Evolutionary conservation across 1,284 basidiomycete genomes (phyloP), one percentile per base, ranked within the genome.

Genomic region (Sanghuangporus sanghuang): DNA sequence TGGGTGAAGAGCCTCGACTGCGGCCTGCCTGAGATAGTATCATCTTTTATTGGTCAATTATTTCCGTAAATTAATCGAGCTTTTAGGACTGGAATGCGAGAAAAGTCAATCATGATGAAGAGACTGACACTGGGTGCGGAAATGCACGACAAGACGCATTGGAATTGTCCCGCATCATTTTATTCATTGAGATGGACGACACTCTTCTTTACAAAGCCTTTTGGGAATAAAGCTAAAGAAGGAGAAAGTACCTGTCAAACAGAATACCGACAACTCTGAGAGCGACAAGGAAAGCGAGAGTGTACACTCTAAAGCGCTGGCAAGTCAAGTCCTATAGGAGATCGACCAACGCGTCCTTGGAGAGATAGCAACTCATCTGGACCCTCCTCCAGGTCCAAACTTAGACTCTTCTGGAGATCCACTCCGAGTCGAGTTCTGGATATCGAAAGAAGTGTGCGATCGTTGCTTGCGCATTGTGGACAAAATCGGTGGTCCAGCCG

Each of bases 251-350:
- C 57, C 35, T 1, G 39, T 23, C 2, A n/a, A 53, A 36, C 1
- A 36, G 16, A 40, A 39, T 23, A 48, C 49, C 7, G 62, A 75
- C 35, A 68, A 64, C 1, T 71, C 72, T 40, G 72, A 74, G 36
- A 72, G 71, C 18, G 71, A 74, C 18, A 72, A 74, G 18, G 68
- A 71, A 11, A 64, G 69, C 3, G 73, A 53, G 77, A 78, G 72
- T 68, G 81, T 83, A 61, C 85, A 90, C 65, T 82, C 85, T 0
- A 78, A 85, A 16, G 85, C 86, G 0, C 78, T 92, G 27, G 82
- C 82, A 0, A 80, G 80, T 50, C 90, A 92, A 67, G 77, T 83
- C 1, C 70, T 85, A 59, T 89, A 90, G 70, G 93, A 95, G 73
- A 90, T 90, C 85, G 72, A 77, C 4, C 78, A 76, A 38, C 85